Conservation (phyloP, 306 rosid species). For the Biancaea sappan region DNA sequence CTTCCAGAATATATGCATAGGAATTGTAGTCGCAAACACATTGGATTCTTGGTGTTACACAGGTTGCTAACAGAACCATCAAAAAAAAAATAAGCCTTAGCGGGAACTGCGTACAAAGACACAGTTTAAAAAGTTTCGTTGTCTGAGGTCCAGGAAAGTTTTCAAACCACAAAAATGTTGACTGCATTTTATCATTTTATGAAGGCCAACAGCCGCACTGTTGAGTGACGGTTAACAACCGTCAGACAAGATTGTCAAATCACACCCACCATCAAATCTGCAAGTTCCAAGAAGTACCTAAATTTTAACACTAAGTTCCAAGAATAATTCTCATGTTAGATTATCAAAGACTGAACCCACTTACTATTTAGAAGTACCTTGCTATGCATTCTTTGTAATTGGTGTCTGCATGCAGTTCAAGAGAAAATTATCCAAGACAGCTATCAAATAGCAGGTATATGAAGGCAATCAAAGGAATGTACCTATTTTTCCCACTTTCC, state of each 20-base stretch:
- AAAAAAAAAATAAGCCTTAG: background rate
- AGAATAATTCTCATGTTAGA: conserved; percentile 23
- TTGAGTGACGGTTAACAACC: background rate
- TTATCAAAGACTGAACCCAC: background rate
- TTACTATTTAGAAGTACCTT: background rate
- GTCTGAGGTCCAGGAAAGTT: background rate
- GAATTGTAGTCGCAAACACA: background rate
- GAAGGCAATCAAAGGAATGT: conserved; percentile 27
- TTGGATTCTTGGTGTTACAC: background rate
- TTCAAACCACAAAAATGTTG: background rate
- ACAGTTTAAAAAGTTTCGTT: background rate
- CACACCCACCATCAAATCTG: conserved; percentile 12
- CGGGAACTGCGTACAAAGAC: background rate
- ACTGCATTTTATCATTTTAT: background rate
- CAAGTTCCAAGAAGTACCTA: conserved; percentile 21
- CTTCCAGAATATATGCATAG: background rate
- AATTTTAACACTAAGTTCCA: conserved; percentile 9
- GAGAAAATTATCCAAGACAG: conserved; percentile 7
- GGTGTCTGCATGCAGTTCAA: background rate
- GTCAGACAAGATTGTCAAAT: conserved; percentile 15
- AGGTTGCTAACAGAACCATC: background rate
- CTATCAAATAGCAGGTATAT: conserved; percentile 3
- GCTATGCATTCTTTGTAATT: background rate
- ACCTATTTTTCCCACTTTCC: conserved; percentile 77
- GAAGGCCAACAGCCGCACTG: background rate